Conservation (phyloP, 2,329 filamentous ascomycete genomes). For the Pezicula carpinea region DNA sequence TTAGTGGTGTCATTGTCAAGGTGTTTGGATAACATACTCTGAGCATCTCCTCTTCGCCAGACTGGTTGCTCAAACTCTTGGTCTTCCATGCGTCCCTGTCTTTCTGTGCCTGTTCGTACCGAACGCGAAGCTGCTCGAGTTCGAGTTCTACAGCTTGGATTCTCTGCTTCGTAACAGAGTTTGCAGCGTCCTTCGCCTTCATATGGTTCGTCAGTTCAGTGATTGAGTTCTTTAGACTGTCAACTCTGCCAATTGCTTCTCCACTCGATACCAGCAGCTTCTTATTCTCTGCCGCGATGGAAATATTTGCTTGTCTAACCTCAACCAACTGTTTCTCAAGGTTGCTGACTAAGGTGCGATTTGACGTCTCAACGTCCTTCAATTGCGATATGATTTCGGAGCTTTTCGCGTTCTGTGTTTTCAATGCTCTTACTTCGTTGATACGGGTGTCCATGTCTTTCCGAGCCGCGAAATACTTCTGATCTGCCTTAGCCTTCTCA, state of each 20-base stretch:
- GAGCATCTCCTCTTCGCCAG: constrained; percentile 78
- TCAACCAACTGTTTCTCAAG: constrained; percentile 89
- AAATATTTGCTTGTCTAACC: constrained; percentile 71
- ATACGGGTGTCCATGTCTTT: constrained; percentile 87
- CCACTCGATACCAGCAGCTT: constrained; percentile 66
- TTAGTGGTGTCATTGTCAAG: constrained; percentile 27
- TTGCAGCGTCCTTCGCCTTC: constrained; percentile 66
- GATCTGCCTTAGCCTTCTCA: constrained; percentile 94
- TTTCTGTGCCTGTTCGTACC: constrained; percentile 74
- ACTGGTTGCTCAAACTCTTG: constrained; percentile 76
- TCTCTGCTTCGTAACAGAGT: constrained; percentile 47
- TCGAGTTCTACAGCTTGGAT: constrained; percentile 66
- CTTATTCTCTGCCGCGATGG: constrained; percentile 67
- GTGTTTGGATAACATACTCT: constrained; percentile 57
- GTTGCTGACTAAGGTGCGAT: constrained; percentile 71
- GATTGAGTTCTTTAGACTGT: constrained; percentile 71
- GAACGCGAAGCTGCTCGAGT: constrained; percentile 72
- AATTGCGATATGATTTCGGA: constrained; percentile 90
- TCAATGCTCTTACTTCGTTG: constrained; percentile 72
- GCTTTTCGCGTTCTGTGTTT: constrained; percentile 81
- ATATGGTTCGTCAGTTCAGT: constrained; percentile 70
- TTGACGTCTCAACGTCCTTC: constrained; percentile 82
- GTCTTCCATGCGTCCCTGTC: constrained; percentile 82
- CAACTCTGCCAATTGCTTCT: constrained; percentile 65
- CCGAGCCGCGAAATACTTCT: constrained; percentile 95